Evolutionary conservation across 345 rosid species (phyloP).

Genomic region (Hypericum perforatum): DNA sequence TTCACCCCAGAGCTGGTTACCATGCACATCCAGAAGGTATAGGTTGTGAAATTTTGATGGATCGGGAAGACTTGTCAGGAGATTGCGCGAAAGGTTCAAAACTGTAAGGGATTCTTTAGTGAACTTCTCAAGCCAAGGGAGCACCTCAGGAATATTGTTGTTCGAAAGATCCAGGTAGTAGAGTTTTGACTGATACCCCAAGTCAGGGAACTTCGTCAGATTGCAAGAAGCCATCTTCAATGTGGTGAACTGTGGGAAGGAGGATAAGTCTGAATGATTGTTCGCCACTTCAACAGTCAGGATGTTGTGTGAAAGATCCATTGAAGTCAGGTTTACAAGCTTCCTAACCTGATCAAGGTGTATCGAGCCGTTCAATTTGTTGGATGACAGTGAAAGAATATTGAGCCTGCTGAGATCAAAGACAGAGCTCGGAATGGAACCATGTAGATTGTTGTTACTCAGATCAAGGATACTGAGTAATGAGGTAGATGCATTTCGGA

Average conservation of each 20-base stretch:
- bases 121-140: slow-evolving; percentile 32
- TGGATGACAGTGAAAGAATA: slow-evolving; percentile 28
- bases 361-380: slow-evolving; percentile 33
- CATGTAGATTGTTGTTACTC: slow-evolving; percentile 29
- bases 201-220: no score
- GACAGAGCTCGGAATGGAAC: slow-evolving; percentile 11
- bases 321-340: slow-evolving; percentile 17
- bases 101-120: background rate
- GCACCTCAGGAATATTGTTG: slow-evolving; percentile 36
- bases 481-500: background rate
- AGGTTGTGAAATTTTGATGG: slow-evolving; percentile 6
- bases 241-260: no score
- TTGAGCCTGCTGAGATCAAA: slow-evolving; percentile 18
- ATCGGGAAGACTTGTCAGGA: slow-evolving; percentile 5
- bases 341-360: slow-evolving; percentile 12
- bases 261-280: no score
- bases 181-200: no score
- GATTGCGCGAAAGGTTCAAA: slow-evolving; percentile 16
- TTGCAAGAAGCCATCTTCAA: no score
- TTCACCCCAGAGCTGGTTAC: slow-evolving; percentile 23
- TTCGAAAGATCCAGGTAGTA: no score
- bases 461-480: slow-evolving; percentile 27
- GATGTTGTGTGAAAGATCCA: no score
- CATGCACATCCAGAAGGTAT: slow-evolving; percentile 15
- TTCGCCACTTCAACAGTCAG: no score